Evolutionary conservation across 192 early-diverging fungal genomes (phyloP).

Genomic region (Thamnidium elegans): DNA sequence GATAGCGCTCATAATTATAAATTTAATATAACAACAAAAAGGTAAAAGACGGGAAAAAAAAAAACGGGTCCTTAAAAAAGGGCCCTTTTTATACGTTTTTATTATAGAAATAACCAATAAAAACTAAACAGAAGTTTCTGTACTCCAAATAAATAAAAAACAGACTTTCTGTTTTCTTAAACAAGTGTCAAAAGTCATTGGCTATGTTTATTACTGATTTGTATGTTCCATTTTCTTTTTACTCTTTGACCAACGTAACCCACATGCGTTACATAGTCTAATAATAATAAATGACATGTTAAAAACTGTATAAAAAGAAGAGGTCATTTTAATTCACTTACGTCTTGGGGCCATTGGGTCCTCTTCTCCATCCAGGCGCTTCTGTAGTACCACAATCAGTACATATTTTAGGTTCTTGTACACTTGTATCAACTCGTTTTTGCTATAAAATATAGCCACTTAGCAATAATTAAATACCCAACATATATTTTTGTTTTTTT

Average conservation of each 20-base stretch:
- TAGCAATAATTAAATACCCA: not conserved
- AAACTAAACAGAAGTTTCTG: not conserved
- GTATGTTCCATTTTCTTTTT: constrained; percentile 6
- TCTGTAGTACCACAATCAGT: constrained; percentile 47
- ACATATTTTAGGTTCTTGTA: constrained; percentile 12
- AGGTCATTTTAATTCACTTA: constrained; percentile 18
- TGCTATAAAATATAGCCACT: not conserved
- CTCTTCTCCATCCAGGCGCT: constrained; percentile 54
- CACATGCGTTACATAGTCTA: constrained; percentile 58
- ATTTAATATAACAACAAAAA: constrained; percentile 1
- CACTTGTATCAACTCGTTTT: constrained; percentile 3
- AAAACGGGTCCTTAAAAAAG: not conserved
- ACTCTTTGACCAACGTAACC: constrained; percentile 40
- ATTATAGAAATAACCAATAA: not conserved
- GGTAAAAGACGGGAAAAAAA: not conserved
- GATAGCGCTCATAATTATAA: constrained; percentile 26
- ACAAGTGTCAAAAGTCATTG: no score
- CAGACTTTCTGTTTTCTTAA: no score
- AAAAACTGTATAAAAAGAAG: not conserved
- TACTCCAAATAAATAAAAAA: no score
- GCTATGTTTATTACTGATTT: not conserved
- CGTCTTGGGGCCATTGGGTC: constrained; percentile 56
- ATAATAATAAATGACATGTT: not conserved
- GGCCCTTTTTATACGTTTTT: not conserved
- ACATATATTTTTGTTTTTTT: not conserved